Base-by-base conservation (phyloP, 176 grass and related monocot species). In the Dactylis glomerata region DNA sequence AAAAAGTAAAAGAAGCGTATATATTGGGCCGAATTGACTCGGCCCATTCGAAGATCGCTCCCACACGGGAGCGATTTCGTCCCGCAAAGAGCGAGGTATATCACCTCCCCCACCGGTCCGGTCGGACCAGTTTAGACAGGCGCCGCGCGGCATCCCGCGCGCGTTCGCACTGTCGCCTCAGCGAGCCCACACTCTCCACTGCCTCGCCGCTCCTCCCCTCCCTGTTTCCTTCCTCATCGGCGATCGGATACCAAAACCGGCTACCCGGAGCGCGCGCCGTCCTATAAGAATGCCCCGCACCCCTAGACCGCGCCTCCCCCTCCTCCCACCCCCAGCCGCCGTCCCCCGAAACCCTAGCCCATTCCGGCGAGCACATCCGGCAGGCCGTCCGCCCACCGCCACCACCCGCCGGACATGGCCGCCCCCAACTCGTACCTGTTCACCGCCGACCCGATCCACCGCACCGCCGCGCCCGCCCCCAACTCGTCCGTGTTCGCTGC, bases 291-390 rank as follows among this genome's bases (percentile, higher is more conserved):
- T 81, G 55, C 23, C 54, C 32, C 16, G 15, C 8, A 19, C 17
- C 42, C n/a, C 41, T 61, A 33, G 54, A 65, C 41, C 20, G 28
- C 22, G n/a, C 41, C 41, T 37, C 16, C 42, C 7, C 32, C 68
- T 16, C 55, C 56, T 1, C 56, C 56, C n/a, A 26, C 24, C 56
- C 24, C 12, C 56, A 59, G 56, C 56, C 56, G 68, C 85, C 73
- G 73, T 64, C 31, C 44, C 54, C n/a, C 76, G 24, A 73, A 80
- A 80, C 84, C 84, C 85, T 86, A 81, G 56, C 68, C 68, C n/a
- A 13, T 56, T 15, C 85, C 68, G 76, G 51, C 67, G 76, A 3
- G 54, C 17, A 59, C 64, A 79, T 58, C 34, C 75, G 14, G 16
- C 63, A 17, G 47, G 32, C 33, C 3, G 55, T 42, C 10, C 23